A percentile compares a stretch with the other conserved stretches of the same genome.
These are phyloP conservation scores for Astragalus glycyphyllos DNA, from an alignment of 306 rosid species.

Conservation along the genomic window DNA sequence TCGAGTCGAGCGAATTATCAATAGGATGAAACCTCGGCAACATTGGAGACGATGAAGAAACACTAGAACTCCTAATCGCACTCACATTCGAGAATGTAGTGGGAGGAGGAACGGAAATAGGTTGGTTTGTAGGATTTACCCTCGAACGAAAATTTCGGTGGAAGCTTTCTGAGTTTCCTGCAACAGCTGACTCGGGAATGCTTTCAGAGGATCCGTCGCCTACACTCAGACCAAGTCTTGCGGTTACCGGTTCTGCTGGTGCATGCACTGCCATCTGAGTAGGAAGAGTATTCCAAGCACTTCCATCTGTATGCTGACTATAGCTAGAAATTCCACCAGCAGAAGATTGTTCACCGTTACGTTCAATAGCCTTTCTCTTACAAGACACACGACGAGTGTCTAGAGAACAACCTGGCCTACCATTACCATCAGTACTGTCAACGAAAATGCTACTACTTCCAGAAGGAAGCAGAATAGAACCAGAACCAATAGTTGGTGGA, in stretches of 20 bases:
- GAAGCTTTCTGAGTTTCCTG: conserved; percentile 58
- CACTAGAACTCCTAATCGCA: conserved; percentile 61
- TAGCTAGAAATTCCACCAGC: conserved; percentile 76
- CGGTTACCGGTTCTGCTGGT: conserved; percentile 61
- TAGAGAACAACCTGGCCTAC: conserved; percentile 70
- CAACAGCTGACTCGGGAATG: conserved; percentile 57
- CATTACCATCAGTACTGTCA: conserved; percentile 52
- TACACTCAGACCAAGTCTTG: conserved; percentile 58
- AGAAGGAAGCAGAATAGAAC: conserved; percentile 67
- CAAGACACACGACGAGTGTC: conserved; percentile 76
- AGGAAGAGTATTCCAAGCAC: conserved; percentile 60
- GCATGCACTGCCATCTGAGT: conserved; percentile 43
- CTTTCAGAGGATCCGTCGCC: conserved; percentile 57
- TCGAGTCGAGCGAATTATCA: conserved; percentile 63
- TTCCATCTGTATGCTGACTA: conserved; percentile 63
- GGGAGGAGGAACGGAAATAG: conserved; percentile 51
- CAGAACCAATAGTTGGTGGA: conserved; percentile 55
- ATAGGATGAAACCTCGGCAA: conserved; percentile 59
- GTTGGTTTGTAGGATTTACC: conserved; percentile 69
- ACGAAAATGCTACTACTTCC: conserved; percentile 54
- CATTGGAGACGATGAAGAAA: conserved; percentile 57
- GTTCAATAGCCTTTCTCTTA: conserved; percentile 88
- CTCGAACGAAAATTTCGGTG: conserved; percentile 80
- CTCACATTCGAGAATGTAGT: conserved; percentile 56
- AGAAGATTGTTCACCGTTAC: conserved; percentile 70